Evolutionary conservation across 345 rosid genomes (phyloP), one percentile per base, ranked within the genome.

Genomic region (Aethionema arabicum): DNA sequence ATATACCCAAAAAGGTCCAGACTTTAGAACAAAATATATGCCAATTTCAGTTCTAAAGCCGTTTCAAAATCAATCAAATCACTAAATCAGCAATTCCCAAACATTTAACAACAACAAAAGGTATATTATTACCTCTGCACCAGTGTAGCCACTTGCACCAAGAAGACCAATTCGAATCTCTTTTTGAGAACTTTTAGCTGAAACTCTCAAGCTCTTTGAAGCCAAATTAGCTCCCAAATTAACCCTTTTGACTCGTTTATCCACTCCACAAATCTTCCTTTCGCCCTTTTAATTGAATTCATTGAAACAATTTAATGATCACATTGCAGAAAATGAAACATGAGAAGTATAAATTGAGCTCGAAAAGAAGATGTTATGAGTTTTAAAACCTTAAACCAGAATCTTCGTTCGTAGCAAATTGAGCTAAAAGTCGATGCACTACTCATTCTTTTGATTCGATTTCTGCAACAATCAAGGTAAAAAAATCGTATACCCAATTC

Each of bases 71-170:
- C 56, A 30, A 39, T 49, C 38, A 13, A 37, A 49, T 38, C 3
- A 35, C 27, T 31, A 32, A 1, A 66, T 3, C 8, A 45, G 4
- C 4, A 35, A 37, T 11, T 42, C 53, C 11, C 5, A 7, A 6
- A 49, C 11, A 58, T 39, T 37, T 30, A 9, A 76, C 77, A 66
- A 53, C 27, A 21, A 21, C 27, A 21, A 21, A 2, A 21, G 27
- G 2, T 21, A 21, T 21, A 21, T 21, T n/a, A n/a, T n/a, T 21
- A 93, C 99, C 99, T 95, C 97, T 2, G 96, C 90, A 59, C 99
- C 99, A 55, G 99, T 95, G 80, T 95, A 93, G 30, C 99, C 99
- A 69, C 99, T 93, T 29, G 97, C 96, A 65, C 99, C 97, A 33
- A 93, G 96, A 73, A 90, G 90, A 50, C 92, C 99, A 47, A 90